phyloP scores from a whole-genome alignment of 2,329 filamentous ascomycete species.

The Ciborinia camelliae region DNA sequence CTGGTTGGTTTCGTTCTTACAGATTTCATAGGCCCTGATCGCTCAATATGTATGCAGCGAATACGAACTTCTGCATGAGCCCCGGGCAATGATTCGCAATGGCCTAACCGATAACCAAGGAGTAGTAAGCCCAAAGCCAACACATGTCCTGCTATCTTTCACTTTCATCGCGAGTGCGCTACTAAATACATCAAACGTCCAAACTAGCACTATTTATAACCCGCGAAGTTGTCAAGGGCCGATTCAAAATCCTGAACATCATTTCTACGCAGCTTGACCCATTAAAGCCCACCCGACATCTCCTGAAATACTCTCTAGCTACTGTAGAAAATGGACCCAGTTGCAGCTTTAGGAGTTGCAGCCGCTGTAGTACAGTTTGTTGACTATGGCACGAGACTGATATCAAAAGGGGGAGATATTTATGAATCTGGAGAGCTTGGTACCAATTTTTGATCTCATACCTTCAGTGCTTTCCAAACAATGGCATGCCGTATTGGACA shows the following conservation, averaged over 20 bases:
- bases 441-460: not conserved
- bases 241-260: not conserved
- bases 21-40: not conserved
- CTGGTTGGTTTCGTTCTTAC: not conserved
- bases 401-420: not conserved
- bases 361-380: not conserved
- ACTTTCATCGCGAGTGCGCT: not conserved
- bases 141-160: not conserved
- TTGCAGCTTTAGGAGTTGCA: not conserved
- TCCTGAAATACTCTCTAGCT: not conserved
- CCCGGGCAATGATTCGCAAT: not conserved
- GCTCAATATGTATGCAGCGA: not conserved
- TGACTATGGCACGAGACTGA: not conserved
- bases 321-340: not conserved
- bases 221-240: not conserved
- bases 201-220: not conserved
- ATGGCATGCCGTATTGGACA: not conserved
- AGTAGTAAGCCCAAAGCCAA: too few species aligned
- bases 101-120: too few species aligned
- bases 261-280: not conserved
- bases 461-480: not conserved
- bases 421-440: not conserved
- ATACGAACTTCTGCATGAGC: not conserved
- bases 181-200: not conserved
- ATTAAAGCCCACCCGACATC: not conserved